Evolutionary conservation across 768 basidiomycete species (phyloP).

Genomic region (Galerina sulciceps): DNA sequence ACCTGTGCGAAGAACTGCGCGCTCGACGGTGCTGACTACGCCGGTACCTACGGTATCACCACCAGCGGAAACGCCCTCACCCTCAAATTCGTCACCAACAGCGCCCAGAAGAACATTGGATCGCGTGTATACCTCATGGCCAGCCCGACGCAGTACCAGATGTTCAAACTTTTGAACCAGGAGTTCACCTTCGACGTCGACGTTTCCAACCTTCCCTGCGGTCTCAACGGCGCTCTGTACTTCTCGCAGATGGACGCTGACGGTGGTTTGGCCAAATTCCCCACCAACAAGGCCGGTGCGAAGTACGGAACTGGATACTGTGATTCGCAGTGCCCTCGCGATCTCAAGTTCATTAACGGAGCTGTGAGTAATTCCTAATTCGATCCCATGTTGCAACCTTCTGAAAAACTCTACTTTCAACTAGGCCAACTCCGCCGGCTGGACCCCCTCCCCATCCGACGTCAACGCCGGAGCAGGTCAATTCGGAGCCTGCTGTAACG

Average conservation of each 20-base stretch:
- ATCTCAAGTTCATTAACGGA: conserved; percentile 62
- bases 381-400: too few relatives aligned
- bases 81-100: conserved; percentile 48
- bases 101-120: conserved; percentile 41
- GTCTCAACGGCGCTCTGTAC: conserved; percentile 63
- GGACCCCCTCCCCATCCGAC: neutral
- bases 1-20: conserved; percentile 51
- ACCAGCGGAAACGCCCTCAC: conserved; percentile 49
- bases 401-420: neutral
- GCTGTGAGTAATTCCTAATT: conserved; percentile 31
- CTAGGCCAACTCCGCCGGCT: conserved; percentile 5
- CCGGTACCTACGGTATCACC: conserved; percentile 55
- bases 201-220: conserved; percentile 58
- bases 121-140: conserved; percentile 56
- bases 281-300: conserved; percentile 60
- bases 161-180: conserved; percentile 51
- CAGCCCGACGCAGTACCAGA: conserved; percentile 45
- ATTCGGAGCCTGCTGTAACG: conserved; percentile 10
- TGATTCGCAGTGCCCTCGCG: conserved; percentile 54
- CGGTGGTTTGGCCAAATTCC: conserved; percentile 48
- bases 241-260: conserved; percentile 60
- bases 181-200: conserved; percentile 68
- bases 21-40: conserved; percentile 52
- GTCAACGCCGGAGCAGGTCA: conserved; percentile 1
- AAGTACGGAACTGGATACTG: conserved; percentile 40